Percentiles rank a stretch among this genome's conserved stretches.
Evolutionary conservation across 495 filamentous ascomycete genomes (phyloP).

Genomic region (Aspergillus sclerotioniger): DNA sequence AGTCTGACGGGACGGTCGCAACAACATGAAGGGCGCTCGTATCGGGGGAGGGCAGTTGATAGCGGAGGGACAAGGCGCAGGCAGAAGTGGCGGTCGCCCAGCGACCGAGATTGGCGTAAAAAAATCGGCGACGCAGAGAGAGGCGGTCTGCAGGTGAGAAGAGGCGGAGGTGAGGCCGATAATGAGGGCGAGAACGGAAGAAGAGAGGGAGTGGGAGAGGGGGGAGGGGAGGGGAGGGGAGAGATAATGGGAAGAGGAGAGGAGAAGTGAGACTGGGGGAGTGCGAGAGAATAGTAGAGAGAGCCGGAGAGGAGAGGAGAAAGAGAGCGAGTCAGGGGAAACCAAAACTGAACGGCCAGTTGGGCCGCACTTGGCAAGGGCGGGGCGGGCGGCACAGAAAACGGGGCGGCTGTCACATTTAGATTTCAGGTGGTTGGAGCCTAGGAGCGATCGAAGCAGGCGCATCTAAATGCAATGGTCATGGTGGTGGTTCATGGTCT

Average conservation of each 20-base stretch:
- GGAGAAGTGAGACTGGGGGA: slow-evolving; percentile 3
- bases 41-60: slow-evolving; percentile 17
- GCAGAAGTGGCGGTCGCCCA: slow-evolving; percentile 32
- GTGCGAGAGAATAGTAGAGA: neutral
- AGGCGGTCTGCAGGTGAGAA: slow-evolving; percentile 1
- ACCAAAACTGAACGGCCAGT: slow-evolving; percentile 4
- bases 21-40: slow-evolving; percentile 43
- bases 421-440: neutral
- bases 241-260: slow-evolving; percentile 8
- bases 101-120: slow-evolving; percentile 27
- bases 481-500: neutral
- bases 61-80: slow-evolving; percentile 12
- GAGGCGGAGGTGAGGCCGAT: slow-evolving; percentile 1
- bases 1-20: slow-evolving; percentile 29
- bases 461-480: too few relatives aligned
- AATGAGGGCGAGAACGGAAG: slow-evolving; percentile 6
- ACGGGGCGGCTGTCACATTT: neutral
- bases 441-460: neutral
- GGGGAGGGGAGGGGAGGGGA: slow-evolving; percentile 9
- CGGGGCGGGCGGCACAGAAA: slow-evolving; percentile 15
- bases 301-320: slow-evolving; percentile 1
- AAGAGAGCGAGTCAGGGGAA: neutral
- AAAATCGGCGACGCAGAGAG: neutral
- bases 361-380: slow-evolving; percentile 14
- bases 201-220: slow-evolving; percentile 14